Evolutionary conservation across 192 early-diverging fungal genomes (phyloP).

Genomic region (Coemansia sp.): DNA sequence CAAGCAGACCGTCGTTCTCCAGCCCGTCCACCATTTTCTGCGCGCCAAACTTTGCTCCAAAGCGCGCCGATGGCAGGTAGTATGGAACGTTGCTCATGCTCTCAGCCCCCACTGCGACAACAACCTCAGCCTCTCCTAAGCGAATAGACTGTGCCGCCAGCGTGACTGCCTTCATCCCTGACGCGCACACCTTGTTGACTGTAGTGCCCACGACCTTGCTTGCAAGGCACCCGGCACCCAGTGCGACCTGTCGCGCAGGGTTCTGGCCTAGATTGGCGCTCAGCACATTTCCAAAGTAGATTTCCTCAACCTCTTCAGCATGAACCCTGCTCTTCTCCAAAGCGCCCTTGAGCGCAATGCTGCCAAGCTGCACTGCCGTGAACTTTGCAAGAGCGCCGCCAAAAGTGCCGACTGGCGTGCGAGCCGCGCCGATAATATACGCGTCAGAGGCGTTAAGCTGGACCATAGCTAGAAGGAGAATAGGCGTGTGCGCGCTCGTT

Average conservation of each 20-base stretch:
- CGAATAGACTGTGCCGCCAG: constrained; percentile 73
- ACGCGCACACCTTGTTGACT: constrained; percentile 82
- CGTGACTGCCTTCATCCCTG: constrained; percentile 74
- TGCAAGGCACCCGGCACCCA: constrained; percentile 64
- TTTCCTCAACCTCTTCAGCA: constrained; percentile 66
- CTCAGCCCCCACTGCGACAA: constrained; percentile 73
- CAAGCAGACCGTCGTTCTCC: constrained; percentile 69
- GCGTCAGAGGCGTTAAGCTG: constrained; percentile 55
- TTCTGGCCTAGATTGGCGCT: constrained; percentile 80
- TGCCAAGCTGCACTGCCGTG: constrained; percentile 78
- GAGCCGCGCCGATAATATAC: constrained; percentile 84
- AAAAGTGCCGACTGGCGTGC: constrained; percentile 91
- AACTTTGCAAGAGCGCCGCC: constrained; percentile 82
- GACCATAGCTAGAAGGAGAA: constrained; percentile 7
- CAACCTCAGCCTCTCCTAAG: constrained; percentile 65
- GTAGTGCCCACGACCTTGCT: constrained; percentile 64
- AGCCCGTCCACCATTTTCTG: constrained; percentile 70
- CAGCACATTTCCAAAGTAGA: constrained; percentile 75
- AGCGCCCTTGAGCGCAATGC: constrained; percentile 75
- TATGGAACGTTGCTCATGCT: constrained; percentile 82
- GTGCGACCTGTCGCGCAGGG: constrained; percentile 77
- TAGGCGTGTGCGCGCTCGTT: no score
- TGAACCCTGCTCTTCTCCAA: constrained; percentile 55
- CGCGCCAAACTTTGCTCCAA: constrained; percentile 73
- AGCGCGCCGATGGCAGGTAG: constrained; percentile 73